Evolutionary conservation across 2,329 filamentous ascomycete genomes (phyloP), one percentile per base, ranked within the genome.

Genomic region (Lecanicillium sp.): DNA sequence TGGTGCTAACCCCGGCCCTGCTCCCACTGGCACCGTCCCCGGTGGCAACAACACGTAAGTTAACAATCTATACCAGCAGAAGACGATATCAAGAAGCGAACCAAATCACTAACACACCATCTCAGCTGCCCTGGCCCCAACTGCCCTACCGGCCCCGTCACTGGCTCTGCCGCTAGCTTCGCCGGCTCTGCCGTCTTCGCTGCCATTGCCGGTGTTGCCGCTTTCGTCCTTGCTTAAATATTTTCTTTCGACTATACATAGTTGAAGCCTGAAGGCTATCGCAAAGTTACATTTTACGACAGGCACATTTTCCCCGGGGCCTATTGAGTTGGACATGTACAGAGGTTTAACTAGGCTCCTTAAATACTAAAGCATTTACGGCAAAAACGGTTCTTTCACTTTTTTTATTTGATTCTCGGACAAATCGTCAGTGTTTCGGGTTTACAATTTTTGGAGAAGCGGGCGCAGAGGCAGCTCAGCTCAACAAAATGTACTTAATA

Each of bases 171-270:
- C 48, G 63, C 65, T 51, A 64, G 67, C 54, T 56, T 77, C 51
- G 64, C 65, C 46, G 71, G 68, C 65, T 76, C 73, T 45, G 66
- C 66, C 55, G 45, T 69, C 54, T 60, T 76, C 54, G 74, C 74
- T 57, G 73, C 67, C 48, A 66, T 62, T 35, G 74, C 69, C 60
- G 74, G 71, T 63, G 56, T 72, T 40, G 67, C 63, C 45, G 74
- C 71, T 55, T 60, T 74, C 55, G 52, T 70, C 62, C 60, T 79
- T 54, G 69, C 68, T 58, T 78, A 78, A 72, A 56, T 58, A 35
- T 44, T 50, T 56, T 44, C 51, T 51, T 50, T 58, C 55, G 50
- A 53, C 59, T 56, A 46, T 50, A 51, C 55, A 44, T 42, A 50
- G 57, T 59, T 53, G 53, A 59, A 58, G 62, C 61, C 59, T 58